These are phyloP conservation scores for Phaeosphaeriaceae sp. DNA, from an alignment of 2,329 filamentous ascomycete genomes.

Conservation along the genomic window DNA sequence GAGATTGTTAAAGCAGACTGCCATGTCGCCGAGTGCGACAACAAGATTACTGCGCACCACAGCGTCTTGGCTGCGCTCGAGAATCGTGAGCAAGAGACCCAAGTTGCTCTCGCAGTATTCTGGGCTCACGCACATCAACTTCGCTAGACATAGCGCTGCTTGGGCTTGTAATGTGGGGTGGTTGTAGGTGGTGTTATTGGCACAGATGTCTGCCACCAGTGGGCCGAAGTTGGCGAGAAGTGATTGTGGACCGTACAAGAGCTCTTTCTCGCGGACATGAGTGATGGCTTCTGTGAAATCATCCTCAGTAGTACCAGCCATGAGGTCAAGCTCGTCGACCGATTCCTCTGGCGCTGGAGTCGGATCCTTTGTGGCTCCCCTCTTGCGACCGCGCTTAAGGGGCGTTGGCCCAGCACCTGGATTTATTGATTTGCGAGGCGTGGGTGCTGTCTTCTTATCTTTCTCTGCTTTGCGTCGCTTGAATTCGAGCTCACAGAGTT, in stretches of 20 bases:
- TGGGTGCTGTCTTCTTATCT: conserved; percentile 66
- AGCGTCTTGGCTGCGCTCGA: conserved; percentile 90
- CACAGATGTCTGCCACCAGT: conserved; percentile 87
- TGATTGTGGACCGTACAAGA: conserved; percentile 82
- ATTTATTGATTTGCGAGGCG: conserved; percentile 40
- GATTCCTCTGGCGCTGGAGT: conserved; percentile 66
- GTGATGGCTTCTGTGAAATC: conserved; percentile 89
- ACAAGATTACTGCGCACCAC: conserved; percentile 96
- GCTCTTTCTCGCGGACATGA: conserved; percentile 82
- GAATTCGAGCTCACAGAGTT: conserved; percentile 97
- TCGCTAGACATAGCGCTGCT: conserved; percentile 91
- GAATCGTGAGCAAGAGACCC: conserved; percentile 93
- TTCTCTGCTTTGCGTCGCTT: conserved; percentile 94
- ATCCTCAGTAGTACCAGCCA: conserved; percentile 94
- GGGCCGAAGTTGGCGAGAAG: conserved; percentile 91
- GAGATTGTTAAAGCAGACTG: conserved; percentile 98
- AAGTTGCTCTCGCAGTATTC: conserved; percentile 96
- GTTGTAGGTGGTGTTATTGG: conserved; percentile 88
- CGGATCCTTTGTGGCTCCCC: conserved; percentile 49
- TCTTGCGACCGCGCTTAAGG: conserved; percentile 50
- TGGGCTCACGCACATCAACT: conserved; percentile 97
- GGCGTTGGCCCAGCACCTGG: conserved; percentile 37
- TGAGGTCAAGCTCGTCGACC: conserved; percentile 87
- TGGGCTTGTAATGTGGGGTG: conserved; percentile 91
- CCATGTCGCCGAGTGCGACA: conserved; percentile 97